A percentile compares a stretch with the other conserved stretches of the same genome.
phyloP scores from a whole-genome alignment of 2,329 filamentous ascomycete species.

The Colletotrichum musicola region DNA sequence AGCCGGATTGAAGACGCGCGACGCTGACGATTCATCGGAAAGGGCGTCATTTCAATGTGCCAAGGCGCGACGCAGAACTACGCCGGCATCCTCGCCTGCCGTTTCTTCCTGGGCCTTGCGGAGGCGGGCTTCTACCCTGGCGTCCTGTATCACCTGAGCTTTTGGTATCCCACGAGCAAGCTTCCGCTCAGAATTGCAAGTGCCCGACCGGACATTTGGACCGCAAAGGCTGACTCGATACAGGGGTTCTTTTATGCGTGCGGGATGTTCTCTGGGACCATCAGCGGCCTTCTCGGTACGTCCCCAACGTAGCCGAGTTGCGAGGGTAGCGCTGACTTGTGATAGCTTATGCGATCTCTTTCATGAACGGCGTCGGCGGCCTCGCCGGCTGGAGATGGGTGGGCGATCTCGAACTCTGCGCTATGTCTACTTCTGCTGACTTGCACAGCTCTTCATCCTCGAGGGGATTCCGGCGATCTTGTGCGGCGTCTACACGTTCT shows the following conservation, averaged over 20 bases:
- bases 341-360: constrained; percentile 45
- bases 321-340: not conserved
- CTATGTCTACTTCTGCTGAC: constrained; percentile 10
- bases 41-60: constrained; percentile 43
- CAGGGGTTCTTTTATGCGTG: constrained; percentile 50
- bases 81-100: constrained; percentile 43
- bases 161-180: constrained; percentile 50
- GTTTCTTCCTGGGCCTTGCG: constrained; percentile 45
- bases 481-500: constrained; percentile 42
- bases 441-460: constrained; percentile 43
- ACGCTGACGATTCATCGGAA: not conserved
- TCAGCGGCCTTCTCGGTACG: constrained; percentile 45
- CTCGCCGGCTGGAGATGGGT: constrained; percentile 46
- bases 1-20: not conserved
- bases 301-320: accelerated
- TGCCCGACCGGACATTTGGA: not conserved
- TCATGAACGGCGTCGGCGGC: constrained; percentile 43
- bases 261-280: constrained; percentile 49
- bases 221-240: not conserved
- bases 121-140: constrained; percentile 48
- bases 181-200: constrained; percentile 47
- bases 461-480: constrained; percentile 45
- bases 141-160: constrained; percentile 45
- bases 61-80: constrained; percentile 43
- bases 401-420: not conserved